Conservation (phyloP, 371 early-diverging fungal genomes). For the Lichtheimia ramosa region DNA sequence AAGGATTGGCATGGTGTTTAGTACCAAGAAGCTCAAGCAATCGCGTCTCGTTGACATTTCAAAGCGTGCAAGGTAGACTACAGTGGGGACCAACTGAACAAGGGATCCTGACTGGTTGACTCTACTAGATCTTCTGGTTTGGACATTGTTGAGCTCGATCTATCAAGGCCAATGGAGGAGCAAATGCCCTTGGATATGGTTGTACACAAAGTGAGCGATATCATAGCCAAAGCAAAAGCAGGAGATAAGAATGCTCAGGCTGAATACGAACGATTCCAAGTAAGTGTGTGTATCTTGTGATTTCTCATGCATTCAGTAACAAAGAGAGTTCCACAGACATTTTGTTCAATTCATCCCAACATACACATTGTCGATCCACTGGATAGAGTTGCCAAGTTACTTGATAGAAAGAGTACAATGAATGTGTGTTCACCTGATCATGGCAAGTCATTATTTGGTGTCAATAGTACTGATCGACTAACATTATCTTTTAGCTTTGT, state of each 20-base stretch:
- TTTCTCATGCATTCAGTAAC: background rate
- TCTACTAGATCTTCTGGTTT: slow-evolving; percentile 29
- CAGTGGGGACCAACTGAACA: background rate
- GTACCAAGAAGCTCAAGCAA: slow-evolving; percentile 35
- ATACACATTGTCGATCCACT: slow-evolving; percentile 39
- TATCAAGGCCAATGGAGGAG: slow-evolving; percentile 32
- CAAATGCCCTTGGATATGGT: slow-evolving; percentile 40
- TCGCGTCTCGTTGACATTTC: slow-evolving; percentile 41
- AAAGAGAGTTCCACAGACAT: slow-evolving; percentile 16
- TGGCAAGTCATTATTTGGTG: too few relatives aligned
- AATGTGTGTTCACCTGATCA: slow-evolving; percentile 4
- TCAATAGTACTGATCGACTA: too few relatives aligned
- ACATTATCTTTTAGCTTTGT: too few relatives aligned
- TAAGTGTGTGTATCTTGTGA: slow-evolving; percentile 6
- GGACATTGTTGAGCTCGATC: slow-evolving; percentile 37
- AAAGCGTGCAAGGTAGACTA: slow-evolving; percentile 38
- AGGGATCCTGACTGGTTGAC: too few relatives aligned
- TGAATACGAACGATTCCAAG: slow-evolving; percentile 33
- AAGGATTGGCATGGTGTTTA: slow-evolving; percentile 44
- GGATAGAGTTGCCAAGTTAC: slow-evolving; percentile 31
- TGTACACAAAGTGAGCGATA: slow-evolving; percentile 52
- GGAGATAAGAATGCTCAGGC: slow-evolving; percentile 28
- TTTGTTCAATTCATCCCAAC: slow-evolving; percentile 28
- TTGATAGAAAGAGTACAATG: slow-evolving; percentile 35
- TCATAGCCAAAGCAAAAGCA: slow-evolving; percentile 29